Base-by-base conservation (phyloP, 495 filamentous ascomycete species). In the Polyplosphaeria fusca region DNA sequence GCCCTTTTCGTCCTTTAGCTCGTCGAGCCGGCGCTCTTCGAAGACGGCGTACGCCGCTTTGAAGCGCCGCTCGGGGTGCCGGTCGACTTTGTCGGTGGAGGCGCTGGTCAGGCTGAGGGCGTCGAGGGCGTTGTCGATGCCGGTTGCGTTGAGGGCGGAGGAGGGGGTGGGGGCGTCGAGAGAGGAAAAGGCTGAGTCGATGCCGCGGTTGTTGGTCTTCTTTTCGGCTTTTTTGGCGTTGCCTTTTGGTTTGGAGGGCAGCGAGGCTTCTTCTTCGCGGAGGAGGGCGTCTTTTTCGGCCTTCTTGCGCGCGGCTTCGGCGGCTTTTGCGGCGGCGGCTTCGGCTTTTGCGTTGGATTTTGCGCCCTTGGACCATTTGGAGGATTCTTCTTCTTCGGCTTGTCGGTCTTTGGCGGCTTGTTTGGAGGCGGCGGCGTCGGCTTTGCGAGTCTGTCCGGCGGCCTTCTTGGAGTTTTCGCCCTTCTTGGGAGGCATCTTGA, bases 111-210 rank as follows among this genome's bases (percentile, higher is more conserved):
- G 60, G 7, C 78, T 79, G 23, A 96, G 80, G 12, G 88, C 89
- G 62, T 95, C 91, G 37, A 97, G 79, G 4, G 88, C 88, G 60
- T 95, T 89, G 68, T 96, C 91, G 67, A 96, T 94, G 59, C 89
- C 89, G 13, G 85, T 79, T 5, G 90, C 90, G 63, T 82, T 88
- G 52, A 95, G 79, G 0, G 87, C 68, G 2, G 76, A 77, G 56
- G 75, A 72, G n/a, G 52, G 37, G 40, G 62, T 60, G 46, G 70
- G 68, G 2, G 68, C 58, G 4, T 67, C 57, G 48, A 69, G 54
- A 32, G 7, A 7, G 30, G 30, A 7, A 35, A 35, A 35, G 9
- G 72, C 68, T 11, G 47, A 23, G 42, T 76, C 71, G 58, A 73
- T 68, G 43, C 80, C 77, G 18, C 82, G 80, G 37, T 77, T 71